Conservation (phyloP, 495 filamentous ascomycete species). For the Tuber melanosporum region DNA sequence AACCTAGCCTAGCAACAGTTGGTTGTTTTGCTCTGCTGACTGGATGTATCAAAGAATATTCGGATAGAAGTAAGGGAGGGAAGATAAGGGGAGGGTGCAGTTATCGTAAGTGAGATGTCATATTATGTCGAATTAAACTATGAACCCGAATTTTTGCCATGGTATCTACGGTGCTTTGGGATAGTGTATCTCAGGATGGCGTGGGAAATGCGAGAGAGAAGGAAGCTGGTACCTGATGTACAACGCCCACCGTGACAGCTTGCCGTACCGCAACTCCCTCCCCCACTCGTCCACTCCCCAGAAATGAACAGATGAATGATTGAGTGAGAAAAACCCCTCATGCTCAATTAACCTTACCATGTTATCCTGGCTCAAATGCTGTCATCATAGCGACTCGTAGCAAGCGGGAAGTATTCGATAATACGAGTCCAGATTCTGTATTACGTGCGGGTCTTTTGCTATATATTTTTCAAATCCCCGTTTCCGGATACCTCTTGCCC, state of each 20-base stretch:
- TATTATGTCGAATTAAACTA: not conserved
- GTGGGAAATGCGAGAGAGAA: not conserved
- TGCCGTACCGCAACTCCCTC: not conserved
- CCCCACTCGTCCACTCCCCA: not conserved
- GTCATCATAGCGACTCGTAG: not conserved
- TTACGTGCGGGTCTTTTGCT: too few relatives aligned
- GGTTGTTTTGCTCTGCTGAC: not conserved
- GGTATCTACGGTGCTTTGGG: not conserved
- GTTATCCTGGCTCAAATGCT: not conserved
- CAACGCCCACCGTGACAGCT: too few relatives aligned
- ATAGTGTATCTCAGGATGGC: not conserved
- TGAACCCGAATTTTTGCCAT: not conserved
- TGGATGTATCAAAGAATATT: not conserved
- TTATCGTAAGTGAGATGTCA: not conserved
- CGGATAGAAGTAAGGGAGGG: not conserved
- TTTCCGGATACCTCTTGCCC: too few relatives aligned
- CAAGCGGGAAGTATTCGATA: too few relatives aligned
- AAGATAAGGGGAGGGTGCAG: not conserved
- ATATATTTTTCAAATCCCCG: too few relatives aligned
- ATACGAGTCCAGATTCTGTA: too few relatives aligned
- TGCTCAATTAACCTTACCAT: not conserved
- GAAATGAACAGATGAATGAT: not conserved
- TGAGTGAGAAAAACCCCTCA: not conserved
- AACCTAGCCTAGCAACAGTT: not conserved
- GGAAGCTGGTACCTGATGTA: not conserved